Conservation (phyloP, 495 filamentous ascomycete species). For the Acidomyces sp. region DNA sequence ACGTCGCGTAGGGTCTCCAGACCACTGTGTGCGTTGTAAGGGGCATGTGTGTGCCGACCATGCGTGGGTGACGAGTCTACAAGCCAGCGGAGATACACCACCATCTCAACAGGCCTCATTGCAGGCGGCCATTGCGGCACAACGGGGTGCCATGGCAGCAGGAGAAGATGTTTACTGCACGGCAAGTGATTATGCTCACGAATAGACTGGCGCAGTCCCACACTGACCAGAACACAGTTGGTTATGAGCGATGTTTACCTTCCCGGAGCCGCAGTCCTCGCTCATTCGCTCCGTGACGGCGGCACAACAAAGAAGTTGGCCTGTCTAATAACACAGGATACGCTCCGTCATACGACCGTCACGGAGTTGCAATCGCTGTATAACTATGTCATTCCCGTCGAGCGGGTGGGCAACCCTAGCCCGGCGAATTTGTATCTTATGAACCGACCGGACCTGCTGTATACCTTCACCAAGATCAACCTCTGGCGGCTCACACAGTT, state of each 20-base stretch:
- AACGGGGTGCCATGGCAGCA: constrained; percentile 7
- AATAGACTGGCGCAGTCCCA: not conserved
- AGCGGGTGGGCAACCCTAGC: constrained; percentile 57
- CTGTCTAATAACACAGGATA: constrained; percentile 67
- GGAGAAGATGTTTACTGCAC: constrained; percentile 47
- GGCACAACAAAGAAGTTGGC: constrained; percentile 77
- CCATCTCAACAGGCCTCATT: not conserved
- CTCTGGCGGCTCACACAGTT: constrained; percentile 89
- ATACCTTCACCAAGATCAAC: constrained; percentile 91
- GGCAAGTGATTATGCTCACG: constrained; percentile 25
- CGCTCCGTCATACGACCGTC: constrained; percentile 55
- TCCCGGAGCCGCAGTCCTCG: constrained; percentile 73
- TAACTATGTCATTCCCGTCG: constrained; percentile 78
- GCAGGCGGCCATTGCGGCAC: too few relatives aligned
- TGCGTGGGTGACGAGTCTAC: too few relatives aligned
- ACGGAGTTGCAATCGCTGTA: constrained; percentile 73
- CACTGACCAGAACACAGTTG: constrained; percentile 42
- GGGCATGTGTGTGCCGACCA: too few relatives aligned
- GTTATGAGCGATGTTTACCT: constrained; percentile 83
- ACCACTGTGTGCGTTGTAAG: too few relatives aligned
- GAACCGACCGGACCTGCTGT: constrained; percentile 76
- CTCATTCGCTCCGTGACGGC: constrained; percentile 86
- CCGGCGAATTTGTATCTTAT: constrained; percentile 82
- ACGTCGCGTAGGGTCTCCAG: too few relatives aligned
- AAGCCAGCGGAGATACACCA: not conserved